Evolutionary conservation across 2,329 filamentous ascomycete species (phyloP), one percentile per base, ranked within the genome.

Genomic region (Claviceps citrina): DNA sequence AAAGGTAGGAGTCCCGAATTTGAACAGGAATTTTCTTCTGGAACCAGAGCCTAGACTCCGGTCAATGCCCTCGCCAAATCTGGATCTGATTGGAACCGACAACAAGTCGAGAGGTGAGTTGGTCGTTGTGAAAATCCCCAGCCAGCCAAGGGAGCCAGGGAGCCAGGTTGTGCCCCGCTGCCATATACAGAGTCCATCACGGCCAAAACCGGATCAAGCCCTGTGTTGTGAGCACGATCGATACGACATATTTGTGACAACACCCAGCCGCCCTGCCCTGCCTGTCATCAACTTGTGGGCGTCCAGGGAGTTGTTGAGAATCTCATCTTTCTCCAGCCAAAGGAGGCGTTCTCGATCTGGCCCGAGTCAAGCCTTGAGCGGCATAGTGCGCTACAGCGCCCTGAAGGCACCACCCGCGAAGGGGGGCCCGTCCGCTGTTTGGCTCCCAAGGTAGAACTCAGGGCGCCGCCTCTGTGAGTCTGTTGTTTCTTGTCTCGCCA

Each of bases 341-440:
- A 31, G 34, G 28, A n/a, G n/a, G 30, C 22, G 18, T 37, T 15
- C 24, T 27, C 31, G 18, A 30, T 20, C 20, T 28, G 33, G 20
- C 26, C 25, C 10, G n/a, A 32, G 20, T 34, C 31, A 15, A 31
- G 9, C 37, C 26, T 40, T 22, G 33, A 22, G 38, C 13, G 35
- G 30, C 37, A 18, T 31, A 38, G 38, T 33, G 33, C 33, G n/a
- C 38, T 25, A 5, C 32, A 39, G 31, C n/a, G n/a, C 22, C 8
- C 36, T 20, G 35, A 41, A 41, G 39, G 39, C 36, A 41, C 27
- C 31, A 42, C 36, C 39, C 28, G 32, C 19, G 31, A 25, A n/a
- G n/a, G n/a, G n/a, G n/a, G n/a, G n/a, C n/a, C n/a, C n/a, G n/a
- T n/a, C n/a, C n/a, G n/a, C n/a, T n/a, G n/a, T n/a, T n/a, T n/a